Percentiles rank a stretch among this genome's conserved stretches.
Evolutionary conservation across 495 filamentous ascomycete genomes (phyloP).

Genomic region (Daldinia concentrica): DNA sequence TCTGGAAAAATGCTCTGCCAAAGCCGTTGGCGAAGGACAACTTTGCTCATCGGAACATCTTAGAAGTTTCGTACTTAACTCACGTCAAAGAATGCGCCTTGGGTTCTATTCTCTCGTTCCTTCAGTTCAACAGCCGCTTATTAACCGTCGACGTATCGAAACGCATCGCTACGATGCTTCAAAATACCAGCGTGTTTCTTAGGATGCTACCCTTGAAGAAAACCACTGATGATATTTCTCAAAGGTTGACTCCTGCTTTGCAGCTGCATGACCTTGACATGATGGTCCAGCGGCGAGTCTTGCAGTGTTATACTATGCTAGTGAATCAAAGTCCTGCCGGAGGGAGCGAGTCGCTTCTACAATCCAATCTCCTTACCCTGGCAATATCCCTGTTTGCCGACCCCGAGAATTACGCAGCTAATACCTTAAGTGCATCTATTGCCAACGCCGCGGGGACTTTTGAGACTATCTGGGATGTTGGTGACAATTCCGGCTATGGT

Average conservation of each 20-base stretch:
- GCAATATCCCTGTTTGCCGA: constrained; percentile 93
- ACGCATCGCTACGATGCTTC: constrained; percentile 90
- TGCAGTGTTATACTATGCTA: constrained; percentile 93
- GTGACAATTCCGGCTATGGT: constrained; percentile 93
- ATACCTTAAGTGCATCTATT: constrained; percentile 89
- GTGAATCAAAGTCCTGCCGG: constrained; percentile 84
- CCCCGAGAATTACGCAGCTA: constrained; percentile 84
- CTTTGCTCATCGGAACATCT: constrained; percentile 75
- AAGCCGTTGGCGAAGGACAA: constrained; percentile 94
- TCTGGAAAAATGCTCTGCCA: constrained; percentile 97
- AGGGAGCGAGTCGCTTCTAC: constrained; percentile 83
- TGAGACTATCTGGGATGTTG: constrained; percentile 93
- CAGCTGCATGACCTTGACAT: constrained; percentile 91
- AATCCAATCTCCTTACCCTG: constrained; percentile 92
- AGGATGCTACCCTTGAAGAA: constrained; percentile 84
- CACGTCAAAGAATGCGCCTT: constrained; percentile 97
- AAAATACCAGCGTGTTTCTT: constrained; percentile 90
- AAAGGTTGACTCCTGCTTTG: constrained; percentile 84
- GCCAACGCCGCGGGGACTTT: constrained; percentile 90
- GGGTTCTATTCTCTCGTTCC: constrained; percentile 88
- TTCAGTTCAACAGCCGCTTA: constrained; percentile 91
- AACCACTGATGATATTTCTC: constrained; percentile 84
- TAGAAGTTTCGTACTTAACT: constrained; percentile 91
- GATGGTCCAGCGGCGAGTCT: constrained; percentile 91
- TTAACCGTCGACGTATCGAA: constrained; percentile 95